Base-by-base conservation (phyloP, 768 basidiomycete genomes). In the Tylopilus felleus region DNA sequence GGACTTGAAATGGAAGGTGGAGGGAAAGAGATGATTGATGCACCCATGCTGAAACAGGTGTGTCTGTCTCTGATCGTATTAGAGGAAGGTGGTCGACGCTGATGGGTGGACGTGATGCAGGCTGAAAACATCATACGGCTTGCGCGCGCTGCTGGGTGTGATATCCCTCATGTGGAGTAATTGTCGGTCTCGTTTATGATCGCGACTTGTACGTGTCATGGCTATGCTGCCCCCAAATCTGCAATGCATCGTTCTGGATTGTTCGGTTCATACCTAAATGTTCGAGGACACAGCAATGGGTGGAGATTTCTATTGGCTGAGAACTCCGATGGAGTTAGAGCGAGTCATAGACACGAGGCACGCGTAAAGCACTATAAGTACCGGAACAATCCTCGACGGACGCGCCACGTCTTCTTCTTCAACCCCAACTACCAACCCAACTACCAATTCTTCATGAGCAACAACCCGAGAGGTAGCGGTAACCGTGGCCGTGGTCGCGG, bases 1-100 rank as follows among this genome's bases (percentile, higher is more conserved):
- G 91, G 90, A 0, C 73, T 93, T 23, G 85, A 86, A 44, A 65
- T 77, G 38, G 73, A 75, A 21, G 78, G 75, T 40, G 77, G 77
- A 3, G 70, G 76, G 16, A 84, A 82, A 45, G 84, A 86, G 64
- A 94, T 95, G 93, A 87, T 95, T 33, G 93, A 96, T 68, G 88
- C 88, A 8, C 93, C 93, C 0, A 92, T 96, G 86, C 74, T 95
- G 40, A 88, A 90, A 67, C 90, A 90, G 79, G 29, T 58, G 40
- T 0, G 60, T 51, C 39, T 57, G 14, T 35, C 33, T 35, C n/a
- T n/a, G 21, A 25, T 16, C 38, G 42, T 29, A n/a, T 12, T 28
- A n/a, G 12, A 14, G 16, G 10, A 6, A 23, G 38, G 23, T 6
- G 17, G 14, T 45, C n/a, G 49, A 43, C 16, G 44, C 44, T 48